These are phyloP conservation scores for Aureobasidium leucospermi DNA, from an alignment of 2,329 filamentous ascomycete species.

Conservation along the genomic window DNA sequence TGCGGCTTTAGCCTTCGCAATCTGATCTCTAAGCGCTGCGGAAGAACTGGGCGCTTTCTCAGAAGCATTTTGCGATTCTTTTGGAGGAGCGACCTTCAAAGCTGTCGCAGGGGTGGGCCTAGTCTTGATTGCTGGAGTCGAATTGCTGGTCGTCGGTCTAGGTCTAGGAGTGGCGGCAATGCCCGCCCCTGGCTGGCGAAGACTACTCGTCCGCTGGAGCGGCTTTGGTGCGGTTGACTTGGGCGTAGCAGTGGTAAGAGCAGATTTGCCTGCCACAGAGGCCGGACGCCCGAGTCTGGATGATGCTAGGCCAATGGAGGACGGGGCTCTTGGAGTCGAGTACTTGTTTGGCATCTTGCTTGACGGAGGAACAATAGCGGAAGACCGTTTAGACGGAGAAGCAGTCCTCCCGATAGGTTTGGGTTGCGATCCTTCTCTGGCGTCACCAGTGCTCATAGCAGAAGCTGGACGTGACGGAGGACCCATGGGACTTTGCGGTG, in stretches of 20 bases:
- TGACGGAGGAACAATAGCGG: slow-evolving; percentile 28
- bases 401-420: slow-evolving; percentile 21
- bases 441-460: slow-evolving; percentile 46
- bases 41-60: slow-evolving; percentile 49
- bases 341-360: neutral
- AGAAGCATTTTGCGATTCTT: neutral
- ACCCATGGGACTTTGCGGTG: slow-evolving; percentile 51
- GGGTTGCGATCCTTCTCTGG: slow-evolving; percentile 35
- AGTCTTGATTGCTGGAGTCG: slow-evolving; percentile 1
- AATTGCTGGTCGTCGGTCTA: neutral
- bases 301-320: neutral
- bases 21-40: slow-evolving; percentile 74
- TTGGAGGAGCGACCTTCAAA: neutral
- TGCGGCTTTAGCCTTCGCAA: slow-evolving; percentile 85
- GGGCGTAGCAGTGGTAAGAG: neutral
- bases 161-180: slow-evolving; percentile 1
- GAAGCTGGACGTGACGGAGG: slow-evolving; percentile 58
- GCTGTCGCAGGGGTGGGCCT: slow-evolving; percentile 2
- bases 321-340: neutral
- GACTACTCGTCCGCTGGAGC: slow-evolving; percentile 6
- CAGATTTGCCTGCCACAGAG: neutral
- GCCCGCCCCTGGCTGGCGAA: neutral
- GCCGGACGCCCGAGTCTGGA: neutral
- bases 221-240: slow-evolving; percentile 20
- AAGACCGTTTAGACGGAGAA: slow-evolving; percentile 29